Conservation (phyloP, 345 rosid genomes). For the Moringa oleifera region DNA sequence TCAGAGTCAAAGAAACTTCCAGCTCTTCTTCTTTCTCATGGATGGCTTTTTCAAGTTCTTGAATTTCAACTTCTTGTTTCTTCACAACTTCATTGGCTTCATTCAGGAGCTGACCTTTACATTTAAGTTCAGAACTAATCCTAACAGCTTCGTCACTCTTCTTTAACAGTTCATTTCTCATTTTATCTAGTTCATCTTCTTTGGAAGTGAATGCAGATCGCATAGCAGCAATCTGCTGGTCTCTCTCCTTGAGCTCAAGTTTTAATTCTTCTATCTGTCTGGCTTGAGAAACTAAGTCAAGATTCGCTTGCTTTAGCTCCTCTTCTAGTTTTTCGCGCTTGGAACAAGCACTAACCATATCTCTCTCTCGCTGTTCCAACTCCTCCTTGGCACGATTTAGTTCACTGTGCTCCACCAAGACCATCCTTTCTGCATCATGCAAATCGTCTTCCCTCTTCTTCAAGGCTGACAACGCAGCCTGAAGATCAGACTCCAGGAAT, state of each 20-base stretch:
- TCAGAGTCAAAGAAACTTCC: constrained; percentile 30
- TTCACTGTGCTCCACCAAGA: constrained; percentile 46
- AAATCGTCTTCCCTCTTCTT: constrained; percentile 66
- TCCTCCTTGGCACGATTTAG: constrained; percentile 48
- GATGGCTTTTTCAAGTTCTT: constrained; percentile 40
- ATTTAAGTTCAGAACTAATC: constrained; percentile 39
- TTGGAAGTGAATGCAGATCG: constrained; percentile 39
- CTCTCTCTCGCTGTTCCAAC: constrained; percentile 44
- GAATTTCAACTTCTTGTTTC: constrained; percentile 61
- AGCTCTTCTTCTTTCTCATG: constrained; percentile 63
- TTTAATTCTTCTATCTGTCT: constrained; percentile 63
- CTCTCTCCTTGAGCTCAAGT: constrained; percentile 47
- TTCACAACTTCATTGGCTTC: constrained; percentile 58
- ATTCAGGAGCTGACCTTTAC: constrained; percentile 49
- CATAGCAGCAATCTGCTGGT: constrained; percentile 38
- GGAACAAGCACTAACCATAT: constrained; percentile 38
- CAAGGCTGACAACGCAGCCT: constrained; percentile 56
- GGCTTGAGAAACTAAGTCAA: constrained; percentile 57
- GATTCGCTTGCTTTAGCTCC: constrained; percentile 51
- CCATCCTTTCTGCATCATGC: constrained; percentile 46
- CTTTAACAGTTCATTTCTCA: constrained; percentile 38
- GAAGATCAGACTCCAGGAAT: constrained; percentile 60
- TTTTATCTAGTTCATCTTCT: constrained; percentile 51
- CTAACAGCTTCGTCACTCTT: constrained; percentile 45
- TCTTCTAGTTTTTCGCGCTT: constrained; percentile 53